Evolutionary conservation across 306 rosid genomes (phyloP).

Genomic region (Begonia fuchsioides): DNA sequence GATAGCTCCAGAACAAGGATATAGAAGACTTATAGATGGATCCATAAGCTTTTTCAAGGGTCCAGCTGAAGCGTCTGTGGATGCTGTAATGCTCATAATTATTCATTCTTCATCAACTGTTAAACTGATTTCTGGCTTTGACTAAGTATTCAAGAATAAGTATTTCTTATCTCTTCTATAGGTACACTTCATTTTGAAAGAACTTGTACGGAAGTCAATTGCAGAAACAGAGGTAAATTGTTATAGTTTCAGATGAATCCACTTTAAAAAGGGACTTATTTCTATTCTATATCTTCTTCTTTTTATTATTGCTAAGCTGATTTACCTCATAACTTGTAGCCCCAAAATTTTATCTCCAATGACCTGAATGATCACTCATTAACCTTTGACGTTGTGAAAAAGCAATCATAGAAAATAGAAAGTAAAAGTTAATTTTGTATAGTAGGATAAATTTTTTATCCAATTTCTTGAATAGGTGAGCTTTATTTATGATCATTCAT

Average conservation of each 20-base stretch:
- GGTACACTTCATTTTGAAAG: constrained; percentile 94
- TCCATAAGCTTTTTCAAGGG: constrained; percentile 91
- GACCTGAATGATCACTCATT: too few relatives aligned
- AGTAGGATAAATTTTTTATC: too few relatives aligned
- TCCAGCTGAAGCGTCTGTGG: constrained; percentile 99
- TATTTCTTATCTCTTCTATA: constrained; percentile 17
- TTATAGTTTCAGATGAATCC: background rate
- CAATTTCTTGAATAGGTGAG: too few relatives aligned
- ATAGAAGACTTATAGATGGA: constrained; percentile 91
- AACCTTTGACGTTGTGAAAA: too few relatives aligned
- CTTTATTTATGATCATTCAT: too few relatives aligned
- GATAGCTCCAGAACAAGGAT: constrained; percentile 99
- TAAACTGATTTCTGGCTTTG: background rate
- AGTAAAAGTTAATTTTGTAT: too few relatives aligned
- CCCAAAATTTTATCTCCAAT: too few relatives aligned
- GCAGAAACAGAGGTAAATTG: constrained; percentile 72
- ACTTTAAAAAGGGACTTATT: too few relatives aligned
- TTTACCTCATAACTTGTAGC: too few relatives aligned
- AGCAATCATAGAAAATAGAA: too few relatives aligned
- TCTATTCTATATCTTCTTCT: too few relatives aligned
- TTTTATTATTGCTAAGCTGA: too few relatives aligned
- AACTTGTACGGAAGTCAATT: constrained; percentile 90
- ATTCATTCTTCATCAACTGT: background rate
- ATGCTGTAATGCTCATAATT: constrained; percentile 57
- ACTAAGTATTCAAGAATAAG: background rate